A percentile compares a stretch with the other conserved stretches of the same genome.
These are phyloP conservation scores for Camellia oleifera DNA, from an alignment of 179 eudicot species.

Conservation along the genomic window DNA sequence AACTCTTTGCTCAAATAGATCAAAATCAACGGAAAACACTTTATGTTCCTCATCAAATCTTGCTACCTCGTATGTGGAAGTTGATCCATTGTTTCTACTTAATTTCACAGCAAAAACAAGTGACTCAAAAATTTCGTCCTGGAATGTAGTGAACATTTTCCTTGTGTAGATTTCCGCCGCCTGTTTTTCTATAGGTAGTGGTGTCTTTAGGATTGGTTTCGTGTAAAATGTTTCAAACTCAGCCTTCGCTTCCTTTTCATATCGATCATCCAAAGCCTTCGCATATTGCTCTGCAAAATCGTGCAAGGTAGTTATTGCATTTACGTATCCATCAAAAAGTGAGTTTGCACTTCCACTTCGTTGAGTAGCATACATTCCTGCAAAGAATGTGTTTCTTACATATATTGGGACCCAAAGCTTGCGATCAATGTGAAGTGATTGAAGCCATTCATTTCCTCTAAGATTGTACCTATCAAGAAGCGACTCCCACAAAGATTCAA, in stretches of 20 bases:
- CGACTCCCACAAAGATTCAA: constrained; percentile 4
- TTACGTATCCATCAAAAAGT: constrained; percentile 8
- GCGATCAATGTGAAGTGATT: constrained; percentile 11
- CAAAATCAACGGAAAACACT: constrained; percentile 26
- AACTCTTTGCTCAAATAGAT: neutral
- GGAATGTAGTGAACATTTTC: constrained; percentile 35
- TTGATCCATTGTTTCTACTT: constrained; percentile 27
- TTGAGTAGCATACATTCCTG: constrained; percentile 9
- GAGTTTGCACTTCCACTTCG: constrained; percentile 4
- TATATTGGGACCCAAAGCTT: constrained; percentile 10
- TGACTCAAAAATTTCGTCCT: constrained; percentile 38
- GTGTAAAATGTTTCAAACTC: constrained; percentile 16
- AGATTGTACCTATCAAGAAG: constrained; percentile 7
- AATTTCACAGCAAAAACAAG: constrained; percentile 36
- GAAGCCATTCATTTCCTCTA: constrained; percentile 13
- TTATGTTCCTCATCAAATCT: constrained; percentile 35
- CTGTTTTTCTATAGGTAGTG: constrained; percentile 11
- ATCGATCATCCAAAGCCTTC: constrained; percentile 7
- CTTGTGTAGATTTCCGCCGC: constrained; percentile 21
- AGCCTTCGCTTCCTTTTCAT: neutral
- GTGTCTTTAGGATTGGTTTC: constrained; percentile 5
- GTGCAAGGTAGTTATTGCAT: constrained; percentile 1
- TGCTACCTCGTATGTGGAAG: constrained; percentile 32
- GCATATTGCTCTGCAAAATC: constrained; percentile 2
- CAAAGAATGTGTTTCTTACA: constrained; percentile 1